Evolutionary conservation across 1,139 yeast species (phyloP).

Genomic region (Saccharomycopsis hybrid): DNA sequence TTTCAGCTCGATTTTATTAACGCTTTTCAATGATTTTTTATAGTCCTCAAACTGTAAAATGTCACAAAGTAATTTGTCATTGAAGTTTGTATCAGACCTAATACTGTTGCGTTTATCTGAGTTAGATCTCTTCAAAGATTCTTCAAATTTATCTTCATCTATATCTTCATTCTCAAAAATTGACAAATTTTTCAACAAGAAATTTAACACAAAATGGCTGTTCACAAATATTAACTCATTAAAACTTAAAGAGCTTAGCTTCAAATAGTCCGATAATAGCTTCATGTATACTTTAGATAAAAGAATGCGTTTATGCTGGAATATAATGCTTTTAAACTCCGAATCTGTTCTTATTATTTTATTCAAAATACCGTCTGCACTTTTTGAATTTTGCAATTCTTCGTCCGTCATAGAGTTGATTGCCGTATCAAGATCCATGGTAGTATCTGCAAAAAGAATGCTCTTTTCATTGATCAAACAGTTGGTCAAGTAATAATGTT

Average conservation of each 20-base stretch:
- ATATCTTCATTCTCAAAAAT: conserved; percentile 17
- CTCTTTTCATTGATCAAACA: conserved; percentile 13
- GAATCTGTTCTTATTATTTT: conserved; percentile 17
- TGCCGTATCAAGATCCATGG: conserved; percentile 13
- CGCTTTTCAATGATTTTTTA: conserved; percentile 11
- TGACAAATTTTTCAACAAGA: conserved; percentile 16
- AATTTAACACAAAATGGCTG: conserved; percentile 14
- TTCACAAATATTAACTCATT: conserved; percentile 14
- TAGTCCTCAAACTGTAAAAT: conserved; percentile 13
- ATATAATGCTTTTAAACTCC: conserved; percentile 15
- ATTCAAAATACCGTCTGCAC: conserved; percentile 11
- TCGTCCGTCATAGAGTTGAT: conserved; percentile 13
- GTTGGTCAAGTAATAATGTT: conserved; percentile 14
- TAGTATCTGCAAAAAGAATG: conserved; percentile 13
- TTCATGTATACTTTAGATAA: conserved; percentile 19
- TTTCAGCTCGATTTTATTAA: conserved; percentile 7
- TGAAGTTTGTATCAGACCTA: conserved; percentile 6
- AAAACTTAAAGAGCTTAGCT: conserved; percentile 13
- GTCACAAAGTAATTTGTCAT: conserved; percentile 11
- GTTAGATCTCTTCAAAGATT: not conserved
- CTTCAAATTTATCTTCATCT: not conserved
- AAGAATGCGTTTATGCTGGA: conserved; percentile 6
- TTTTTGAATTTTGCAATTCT: conserved; percentile 8
- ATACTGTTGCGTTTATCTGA: conserved; percentile 6
- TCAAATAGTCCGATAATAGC: conserved; percentile 16